phyloP scores from a whole-genome alignment of 345 rosid species.

The Rhodamnia rubescens region DNA sequence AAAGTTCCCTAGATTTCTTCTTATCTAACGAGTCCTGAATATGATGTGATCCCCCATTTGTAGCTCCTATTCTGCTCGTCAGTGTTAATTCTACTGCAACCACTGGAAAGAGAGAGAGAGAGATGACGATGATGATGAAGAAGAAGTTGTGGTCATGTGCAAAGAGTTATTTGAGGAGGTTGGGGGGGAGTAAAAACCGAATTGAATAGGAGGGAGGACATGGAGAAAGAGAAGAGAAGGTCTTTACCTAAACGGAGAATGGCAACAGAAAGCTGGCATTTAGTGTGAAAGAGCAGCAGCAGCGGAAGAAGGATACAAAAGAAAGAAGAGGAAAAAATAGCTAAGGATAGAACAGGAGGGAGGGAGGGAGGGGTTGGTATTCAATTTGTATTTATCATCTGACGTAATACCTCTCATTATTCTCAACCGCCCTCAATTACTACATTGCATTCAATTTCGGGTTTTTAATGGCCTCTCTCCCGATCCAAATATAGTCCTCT shows the following conservation, averaged over 20 bases:
- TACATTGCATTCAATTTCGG: conserved; percentile 61
- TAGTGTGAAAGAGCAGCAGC: conserved; percentile 10
- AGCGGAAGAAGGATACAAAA: conserved; percentile 15
- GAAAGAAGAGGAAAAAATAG: conserved; percentile 4
- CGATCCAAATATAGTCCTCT: conserved; percentile 12
- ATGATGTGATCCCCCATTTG: neutral
- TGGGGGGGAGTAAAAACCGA: neutral
- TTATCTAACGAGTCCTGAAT: neutral
- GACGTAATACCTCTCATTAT: conserved; percentile 75
- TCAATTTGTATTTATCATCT: conserved; percentile 74
- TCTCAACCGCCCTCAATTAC: conserved; percentile 96
- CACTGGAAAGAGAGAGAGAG: neutral
- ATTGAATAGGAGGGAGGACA: neutral
- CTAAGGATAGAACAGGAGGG: conserved; percentile 10
- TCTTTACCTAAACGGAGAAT: neutral
- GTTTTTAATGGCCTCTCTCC: conserved; percentile 72
- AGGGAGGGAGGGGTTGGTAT: conserved; percentile 16
- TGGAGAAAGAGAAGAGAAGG: neutral
- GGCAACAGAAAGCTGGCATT: conserved; percentile 54
- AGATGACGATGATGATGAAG: neutral
- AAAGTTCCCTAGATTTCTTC: neutral
- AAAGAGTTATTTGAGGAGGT: neutral
- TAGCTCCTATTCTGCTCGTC: neutral
- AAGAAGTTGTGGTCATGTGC: neutral
- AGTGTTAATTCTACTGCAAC: neutral